Evolutionary conservation across 768 basidiomycete genomes (phyloP), one percentile per base, ranked within the genome.

Genomic region (Kwoniella pini): DNA sequence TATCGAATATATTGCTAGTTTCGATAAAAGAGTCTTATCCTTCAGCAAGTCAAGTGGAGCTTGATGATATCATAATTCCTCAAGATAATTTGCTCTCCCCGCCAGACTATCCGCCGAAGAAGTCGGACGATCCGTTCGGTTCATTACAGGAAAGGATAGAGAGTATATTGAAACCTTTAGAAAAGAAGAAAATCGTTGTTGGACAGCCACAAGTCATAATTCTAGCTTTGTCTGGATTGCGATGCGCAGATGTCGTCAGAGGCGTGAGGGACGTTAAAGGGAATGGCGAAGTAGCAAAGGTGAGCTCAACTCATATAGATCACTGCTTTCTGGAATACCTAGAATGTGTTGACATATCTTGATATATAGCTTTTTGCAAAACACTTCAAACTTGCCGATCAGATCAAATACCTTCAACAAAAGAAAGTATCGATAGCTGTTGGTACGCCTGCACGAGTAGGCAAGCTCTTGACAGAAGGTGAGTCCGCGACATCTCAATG

Each of bases 161-260:
- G 42, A 39, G 38, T 22, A n/a, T 97, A 11, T 82, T 83, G 26
- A 91, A 95, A 76, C 82, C 81, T 67, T 85, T 91, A 50, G 90
- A 90, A 74, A 80, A 82, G 46, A 55, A 59, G 39, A 72, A 65
- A 39, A 39, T 61, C 11, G 42, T 21, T 12, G 84, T 83, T 60
- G 92, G 91, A n/a, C 84, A 91, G 38, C 95, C 95, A 1, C 90
- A 91, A 2, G 81, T 96, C 42, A 79, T 99, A 12, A 89, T 91
- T 71, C 77, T 98, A 44, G 84, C 91, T 15, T 86, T 87, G 26
- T 90, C 93, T n/a, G 95, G 95, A 3, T 82, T 97, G 33, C 85
- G 95, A 51, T 93, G 92, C n/a, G 87, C 86, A 51, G 91, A 97
- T 77, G 84, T 92, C 19, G 88, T 89, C 28, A 67, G 79, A 33